Percentiles rank a stretch among this genome's conserved stretches.
phyloP scores from a whole-genome alignment of 2,329 filamentous ascomycete genomes.

The Bipolaris victoriae region DNA sequence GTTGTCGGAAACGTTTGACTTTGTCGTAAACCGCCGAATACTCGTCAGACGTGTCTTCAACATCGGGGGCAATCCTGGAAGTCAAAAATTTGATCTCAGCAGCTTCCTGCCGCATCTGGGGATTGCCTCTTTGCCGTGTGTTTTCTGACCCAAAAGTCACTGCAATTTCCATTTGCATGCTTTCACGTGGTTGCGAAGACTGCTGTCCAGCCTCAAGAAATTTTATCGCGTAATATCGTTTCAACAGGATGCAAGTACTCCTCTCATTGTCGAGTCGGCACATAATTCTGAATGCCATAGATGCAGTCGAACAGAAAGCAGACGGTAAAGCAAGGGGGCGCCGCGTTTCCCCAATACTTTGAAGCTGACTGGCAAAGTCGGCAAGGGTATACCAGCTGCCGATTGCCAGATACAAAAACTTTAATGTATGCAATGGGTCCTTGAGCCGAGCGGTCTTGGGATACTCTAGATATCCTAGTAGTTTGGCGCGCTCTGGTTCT shows the following conservation, averaged over 20 bases:
- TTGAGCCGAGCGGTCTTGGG: background rate
- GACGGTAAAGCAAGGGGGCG: background rate
- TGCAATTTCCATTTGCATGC: background rate
- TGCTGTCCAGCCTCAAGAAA: background rate
- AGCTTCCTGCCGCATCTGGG: background rate
- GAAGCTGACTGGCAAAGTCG: slow-evolving; percentile 6
- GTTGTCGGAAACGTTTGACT: slow-evolving; percentile 2
- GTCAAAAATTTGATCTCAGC: background rate
- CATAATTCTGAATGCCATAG: slow-evolving; percentile 2
- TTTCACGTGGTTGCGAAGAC: background rate
- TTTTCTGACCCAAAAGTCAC: background rate
- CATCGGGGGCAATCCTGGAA: background rate
- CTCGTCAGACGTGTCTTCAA: background rate
- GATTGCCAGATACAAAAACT: slow-evolving; percentile 9
- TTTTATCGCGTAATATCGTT: background rate
- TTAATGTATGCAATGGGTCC: background rate
- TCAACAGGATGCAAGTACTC: slow-evolving; percentile 1
- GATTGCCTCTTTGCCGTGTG: background rate
- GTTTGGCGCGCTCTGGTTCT: background rate
- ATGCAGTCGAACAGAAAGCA: background rate
- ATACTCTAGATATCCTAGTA: background rate
- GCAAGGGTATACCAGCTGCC: slow-evolving; percentile 10
- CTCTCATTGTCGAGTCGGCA: slow-evolving; percentile 3
- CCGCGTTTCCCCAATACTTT: background rate
- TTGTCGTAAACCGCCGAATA: background rate